Evolutionary conservation across 73 alveolate species (phyloP).

Genomic region (Halteria grandinella): DNA sequence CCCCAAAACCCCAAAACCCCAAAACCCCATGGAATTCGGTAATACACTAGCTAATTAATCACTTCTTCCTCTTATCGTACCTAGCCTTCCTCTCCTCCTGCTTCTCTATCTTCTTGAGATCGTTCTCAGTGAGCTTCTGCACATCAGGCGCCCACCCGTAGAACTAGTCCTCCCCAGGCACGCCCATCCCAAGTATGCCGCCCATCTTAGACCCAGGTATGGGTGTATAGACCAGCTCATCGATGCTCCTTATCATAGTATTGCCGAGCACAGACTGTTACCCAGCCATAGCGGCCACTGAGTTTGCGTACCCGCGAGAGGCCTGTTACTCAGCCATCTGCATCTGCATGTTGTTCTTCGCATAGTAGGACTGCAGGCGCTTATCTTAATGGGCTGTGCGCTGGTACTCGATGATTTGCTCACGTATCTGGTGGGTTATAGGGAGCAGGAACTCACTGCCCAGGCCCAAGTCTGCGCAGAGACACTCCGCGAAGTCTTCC

Average conservation of each 20-base stretch:
- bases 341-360: constrained; percentile 73
- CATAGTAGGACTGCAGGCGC: constrained; percentile 55
- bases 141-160: constrained; percentile 88
- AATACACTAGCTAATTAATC: background rate
- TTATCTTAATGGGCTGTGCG: constrained; percentile 63
- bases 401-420: constrained; percentile 81
- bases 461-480: constrained; percentile 89
- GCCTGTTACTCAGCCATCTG: too few species aligned
- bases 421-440: constrained; percentile 85
- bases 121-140: constrained; percentile 71
- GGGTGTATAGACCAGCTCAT: too few species aligned
- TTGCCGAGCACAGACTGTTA: too few species aligned
- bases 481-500: constrained; percentile 88
- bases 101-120: constrained; percentile 79
- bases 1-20: too few species aligned
- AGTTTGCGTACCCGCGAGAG: too few species aligned
- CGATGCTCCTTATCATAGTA: constrained; percentile 50
- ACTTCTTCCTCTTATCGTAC: constrained; percentile 74
- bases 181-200: too few species aligned
- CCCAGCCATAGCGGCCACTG: too few species aligned
- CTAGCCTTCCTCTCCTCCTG: constrained; percentile 83
- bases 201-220: too few species aligned
- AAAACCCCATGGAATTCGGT: too few species aligned
- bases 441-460: constrained; percentile 88
- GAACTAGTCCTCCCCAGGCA: constrained; percentile 67